Conservation (phyloP, 345 rosid species). For the Murraya koenigii region DNA sequence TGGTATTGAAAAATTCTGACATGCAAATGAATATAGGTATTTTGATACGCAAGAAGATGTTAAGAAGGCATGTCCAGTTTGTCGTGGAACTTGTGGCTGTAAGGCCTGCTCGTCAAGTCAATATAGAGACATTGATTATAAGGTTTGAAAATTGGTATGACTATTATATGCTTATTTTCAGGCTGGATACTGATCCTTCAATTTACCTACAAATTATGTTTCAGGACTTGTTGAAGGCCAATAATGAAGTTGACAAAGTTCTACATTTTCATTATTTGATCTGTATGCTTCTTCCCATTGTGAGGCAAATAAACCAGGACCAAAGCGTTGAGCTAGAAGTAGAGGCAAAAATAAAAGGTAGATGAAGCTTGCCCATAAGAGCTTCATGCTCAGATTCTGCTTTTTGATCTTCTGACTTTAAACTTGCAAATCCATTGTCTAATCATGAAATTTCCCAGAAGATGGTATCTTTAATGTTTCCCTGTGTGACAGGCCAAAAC, state of each 20-base stretch:
- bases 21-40: constrained; percentile 47
- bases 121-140: constrained; percentile 56
- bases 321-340: constrained; percentile 54
- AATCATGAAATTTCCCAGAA: neutral
- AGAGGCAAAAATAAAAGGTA: constrained; percentile 75
- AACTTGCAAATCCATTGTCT: neutral
- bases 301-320: constrained; percentile 71
- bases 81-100: constrained; percentile 81
- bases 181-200: constrained; percentile 8
- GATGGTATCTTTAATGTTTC: constrained; percentile 19
- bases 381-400: neutral
- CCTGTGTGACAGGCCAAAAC: constrained; percentile 44
- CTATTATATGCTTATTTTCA: constrained; percentile 12
- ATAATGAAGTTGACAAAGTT: constrained; percentile 62
- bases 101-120: constrained; percentile 57
- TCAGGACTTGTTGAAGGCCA: constrained; percentile 57
- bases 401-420: constrained; percentile 2
- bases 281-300: constrained; percentile 89
- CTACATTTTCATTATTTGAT: constrained; percentile 75
- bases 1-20: neutral
- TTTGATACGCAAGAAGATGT: constrained; percentile 70
- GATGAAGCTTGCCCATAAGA: neutral
- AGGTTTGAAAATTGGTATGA: constrained; percentile 61
- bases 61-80: constrained; percentile 76
- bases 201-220: constrained; percentile 25